Conservation (phyloP, 768 basidiomycete genomes). For the Coprinopsis marcescibilis region DNA sequence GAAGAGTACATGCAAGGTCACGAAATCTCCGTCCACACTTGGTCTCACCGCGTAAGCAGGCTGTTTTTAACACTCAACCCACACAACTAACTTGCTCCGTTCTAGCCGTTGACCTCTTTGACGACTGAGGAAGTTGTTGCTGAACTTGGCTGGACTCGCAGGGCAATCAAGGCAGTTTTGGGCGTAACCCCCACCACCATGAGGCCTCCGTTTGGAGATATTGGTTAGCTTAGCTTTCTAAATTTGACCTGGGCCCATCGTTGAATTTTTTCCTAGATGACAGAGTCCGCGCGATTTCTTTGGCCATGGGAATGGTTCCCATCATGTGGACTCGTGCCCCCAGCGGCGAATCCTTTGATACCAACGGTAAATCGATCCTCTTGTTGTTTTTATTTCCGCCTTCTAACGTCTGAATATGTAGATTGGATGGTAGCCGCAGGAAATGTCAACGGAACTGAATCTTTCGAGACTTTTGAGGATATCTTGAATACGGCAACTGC, state of each 20-base stretch:
- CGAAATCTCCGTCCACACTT: slow-evolving; percentile 84
- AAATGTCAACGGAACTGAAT: slow-evolving; percentile 54
- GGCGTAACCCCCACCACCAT: slow-evolving; percentile 75
- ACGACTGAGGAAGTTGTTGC: slow-evolving; percentile 85
- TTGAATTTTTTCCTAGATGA: slow-evolving; percentile 46
- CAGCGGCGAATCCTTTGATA: slow-evolving; percentile 54
- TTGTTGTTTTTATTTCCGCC: background rate
- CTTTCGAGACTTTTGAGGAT: slow-evolving; percentile 61
- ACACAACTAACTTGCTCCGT: slow-evolving; percentile 4
- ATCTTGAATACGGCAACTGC: slow-evolving; percentile 59
- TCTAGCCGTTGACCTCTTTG: slow-evolving; percentile 57
- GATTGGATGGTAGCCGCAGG: slow-evolving; percentile 91
- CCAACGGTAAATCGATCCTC: slow-evolving; percentile 47
- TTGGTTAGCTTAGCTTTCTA: slow-evolving; percentile 34
- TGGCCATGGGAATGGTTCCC: slow-evolving; percentile 89
- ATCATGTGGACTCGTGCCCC: slow-evolving; percentile 83
- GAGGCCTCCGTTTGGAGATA: slow-evolving; percentile 82
- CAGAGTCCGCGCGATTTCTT: slow-evolving; percentile 83
- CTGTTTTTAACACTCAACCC: background rate
- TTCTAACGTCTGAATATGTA: slow-evolving; percentile 17
- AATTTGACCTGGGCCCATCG: background rate
- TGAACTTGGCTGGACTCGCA: slow-evolving; percentile 88
- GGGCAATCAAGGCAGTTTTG: slow-evolving; percentile 70
- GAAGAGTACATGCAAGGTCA: slow-evolving; percentile 78
- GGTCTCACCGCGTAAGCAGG: slow-evolving; percentile 67